Percentiles rank a stretch among this genome's conserved stretches.
These are phyloP conservation scores for Chlorella sp. DNA, from an alignment of 139 green algal species.

Conservation along the genomic window DNA sequence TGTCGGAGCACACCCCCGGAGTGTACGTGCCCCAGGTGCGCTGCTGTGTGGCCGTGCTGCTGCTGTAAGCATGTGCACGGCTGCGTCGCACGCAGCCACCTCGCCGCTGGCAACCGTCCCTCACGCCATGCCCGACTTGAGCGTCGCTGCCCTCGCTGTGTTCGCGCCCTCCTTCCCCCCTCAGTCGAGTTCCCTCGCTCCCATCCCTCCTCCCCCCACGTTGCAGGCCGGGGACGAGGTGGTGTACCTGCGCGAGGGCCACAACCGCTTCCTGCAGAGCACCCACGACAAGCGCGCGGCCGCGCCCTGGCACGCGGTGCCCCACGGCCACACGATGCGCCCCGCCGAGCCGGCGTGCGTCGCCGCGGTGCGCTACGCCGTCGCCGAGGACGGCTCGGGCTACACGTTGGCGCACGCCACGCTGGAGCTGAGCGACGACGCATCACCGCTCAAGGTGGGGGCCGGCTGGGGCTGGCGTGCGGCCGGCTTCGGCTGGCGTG, in stretches of 20 bases:
- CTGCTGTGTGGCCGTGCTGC: not conserved
- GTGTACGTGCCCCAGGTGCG: conserved; percentile 69
- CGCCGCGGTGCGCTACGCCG: conserved; percentile 48
- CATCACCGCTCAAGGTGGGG: conserved; percentile 20
- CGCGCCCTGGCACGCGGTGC: conserved; percentile 41
- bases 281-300: conserved; percentile 45
- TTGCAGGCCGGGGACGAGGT: conserved; percentile 61
- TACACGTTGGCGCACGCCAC: conserved; percentile 23
- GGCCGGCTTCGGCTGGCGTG: not conserved
- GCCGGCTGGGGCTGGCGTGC: not conserved
- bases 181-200: not conserved
- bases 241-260: conserved; percentile 68
- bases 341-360: conserved; percentile 58
- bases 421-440: conserved; percentile 20
- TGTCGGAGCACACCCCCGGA: conserved; percentile 20
- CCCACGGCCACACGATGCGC: conserved; percentile 34
- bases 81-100: not conserved
- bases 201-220: not conserved
- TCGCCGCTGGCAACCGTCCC: not conserved
- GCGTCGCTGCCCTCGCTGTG: not conserved
- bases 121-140: no score
- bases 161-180: not conserved
- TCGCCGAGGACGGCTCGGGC: conserved; percentile 38
- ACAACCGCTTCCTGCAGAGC: conserved; percentile 34
- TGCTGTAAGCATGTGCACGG: not conserved